Base-by-base conservation (phyloP, 352 stramenopile genomes). In the Globisporangium orthogonon region DNA sequence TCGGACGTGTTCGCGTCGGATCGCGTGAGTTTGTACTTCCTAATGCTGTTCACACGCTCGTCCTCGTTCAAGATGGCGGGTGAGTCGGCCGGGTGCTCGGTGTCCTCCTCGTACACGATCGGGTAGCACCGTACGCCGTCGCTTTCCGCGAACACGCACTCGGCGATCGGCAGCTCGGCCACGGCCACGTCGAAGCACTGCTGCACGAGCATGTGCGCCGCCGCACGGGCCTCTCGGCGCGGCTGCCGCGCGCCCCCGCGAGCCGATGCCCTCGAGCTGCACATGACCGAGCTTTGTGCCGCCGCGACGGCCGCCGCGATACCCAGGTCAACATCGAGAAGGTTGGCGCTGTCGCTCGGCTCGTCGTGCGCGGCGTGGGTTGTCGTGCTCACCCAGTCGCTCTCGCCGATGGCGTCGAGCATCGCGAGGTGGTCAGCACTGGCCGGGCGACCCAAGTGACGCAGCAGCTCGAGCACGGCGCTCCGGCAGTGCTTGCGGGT, bases 181-280 rank as follows among this genome's bases (percentile, higher is more conserved):
- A 87, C 54, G 0, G 61, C 59, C 30, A 87, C 66, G 40, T 87
- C 76, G 31, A 87, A 87, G 50, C 76, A 87, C 50, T 83, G 73
- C 54, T 87, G 76, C 23, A 83, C 73, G 29, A 87, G 62, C 46
- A 76, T 67, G 50, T 83, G 72, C 23, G 68, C 68, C 37, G 63
- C 60, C 31, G 74, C 66, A 13, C 64, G 54, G n/a, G 35, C 30
- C 6, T 62, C 29, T 46, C 35, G 48, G 3, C 35, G 5, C 2
- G 31, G 17, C 23, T 18, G 30, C 1, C 50, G 50, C 29, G 5
- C 45, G 10, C 28, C 15, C 5, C 18, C 50, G 6, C 50, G 35
- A 4, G 9, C 10, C 7, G 35, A 40, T 4, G 4, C 2, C 35
- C 35, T 40, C 9, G 35, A 14, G 10, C 10, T 40, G 35, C 35